Evolutionary conservation across 768 basidiomycete species (phyloP), one percentile per base, ranked within the genome.

Genomic region (Tulasnella sp.): DNA sequence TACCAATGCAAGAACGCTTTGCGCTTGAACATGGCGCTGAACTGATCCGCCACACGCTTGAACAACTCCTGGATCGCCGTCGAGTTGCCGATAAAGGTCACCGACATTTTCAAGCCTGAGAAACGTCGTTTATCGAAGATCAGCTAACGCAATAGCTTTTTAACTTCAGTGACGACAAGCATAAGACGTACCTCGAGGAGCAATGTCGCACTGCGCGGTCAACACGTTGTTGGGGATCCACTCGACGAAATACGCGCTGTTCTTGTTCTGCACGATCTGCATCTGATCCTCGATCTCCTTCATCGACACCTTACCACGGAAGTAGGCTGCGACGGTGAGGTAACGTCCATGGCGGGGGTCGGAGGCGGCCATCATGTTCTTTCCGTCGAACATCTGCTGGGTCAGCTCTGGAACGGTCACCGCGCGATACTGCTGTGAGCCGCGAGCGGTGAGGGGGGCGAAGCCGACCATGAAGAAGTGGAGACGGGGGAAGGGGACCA

Each of bases 241-340:
- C 73, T 99, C 93, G 65, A 97, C 93, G 67, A 97, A 98, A 79
- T 96, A 93, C 4, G 90, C 85, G 31, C 91, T 87, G 79, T 97
- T 96, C 82, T 94, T 96, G 80, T 81, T 90, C 74, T 93, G 88
- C 31, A 98, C 92, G 66, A 85, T 87, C 73, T 92, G 87, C 92
- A 98, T 97, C 69, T 94, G 90, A 70, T 98, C 96, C 74, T 99
- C 96, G 59, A 99, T 91, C 70, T 99, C 96, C 75, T 94, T 94
- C 93, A 98, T 97, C n/a, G 92, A 90, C 57, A 98, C 92, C 73
- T 93, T 93, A 66, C 96, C 96, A 73, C 96, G 92, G 92, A 96
- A 99, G 66, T 92, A 84, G 64, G 92, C 92, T 27, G 92, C 92
- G 64, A 94, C 94, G 42, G 96, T 99, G 62, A 99, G 85, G 77